Evolutionary conservation across 768 basidiomycete species (phyloP), one percentile per base, ranked within the genome.

Genomic region (Podaxis sp.): DNA sequence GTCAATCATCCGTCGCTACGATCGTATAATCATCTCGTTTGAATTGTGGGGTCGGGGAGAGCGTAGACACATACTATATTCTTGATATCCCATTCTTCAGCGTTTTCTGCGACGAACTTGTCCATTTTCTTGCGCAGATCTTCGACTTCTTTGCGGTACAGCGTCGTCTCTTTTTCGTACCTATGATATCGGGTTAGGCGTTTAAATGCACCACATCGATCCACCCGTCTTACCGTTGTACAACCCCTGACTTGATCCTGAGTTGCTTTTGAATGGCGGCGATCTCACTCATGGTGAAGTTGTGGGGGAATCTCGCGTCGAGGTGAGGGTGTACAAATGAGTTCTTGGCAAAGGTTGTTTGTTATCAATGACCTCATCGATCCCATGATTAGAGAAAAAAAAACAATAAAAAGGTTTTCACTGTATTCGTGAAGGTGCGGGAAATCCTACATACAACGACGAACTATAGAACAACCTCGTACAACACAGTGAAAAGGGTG

Each of bases 21-120:
- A 22, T 54, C 3, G 24, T 22, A 38, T 24, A 1, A 49, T 29
- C 29, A 38, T 47, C 12, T 50, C 24, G 13, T 25, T 50, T 50
- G 22, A 24, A 12, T 24, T 50, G 22, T 27, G 7, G 19, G 11
- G 24, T 13, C 19, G 7, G 12, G 22, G 8, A 24, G 22, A 46
- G 8, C 52, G 57, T 57, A 49, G 61, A 61, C 57, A 72, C 66
- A 53, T 71, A 91, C 91, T 69, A 81, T 84, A 73, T 87, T 92
- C 73, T 85, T 90, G 71, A 89, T 76, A 59, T 91, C 86, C 90
- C 90, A 93, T 46, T 85, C 86, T 66, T 92, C 89, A 46, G 82
- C 83, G 12, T 76, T 82, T 55, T 85, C 82, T 11, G 81, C 82
- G 61, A 83, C 73, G 68, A 89, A 75, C 72, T 85, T 85, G 66